Evolutionary conservation across 2,329 filamentous ascomycete genomes (phyloP), one percentile per base, ranked within the genome.

Genomic region (Colletotrichum sp.): DNA sequence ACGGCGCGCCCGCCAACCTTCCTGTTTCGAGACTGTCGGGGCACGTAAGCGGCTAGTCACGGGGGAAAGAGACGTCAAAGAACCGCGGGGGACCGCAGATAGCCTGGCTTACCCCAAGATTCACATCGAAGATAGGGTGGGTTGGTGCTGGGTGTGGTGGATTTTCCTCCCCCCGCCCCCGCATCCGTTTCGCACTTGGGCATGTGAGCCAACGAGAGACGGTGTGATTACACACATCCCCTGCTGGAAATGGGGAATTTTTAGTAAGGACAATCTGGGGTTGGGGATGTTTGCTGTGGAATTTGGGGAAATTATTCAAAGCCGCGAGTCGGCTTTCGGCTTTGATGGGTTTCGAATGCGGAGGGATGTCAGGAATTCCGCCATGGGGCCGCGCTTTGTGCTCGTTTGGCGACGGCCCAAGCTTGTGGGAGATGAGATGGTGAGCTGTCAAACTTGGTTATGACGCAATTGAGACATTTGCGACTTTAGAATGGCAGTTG

Each of bases 191-290:
- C 67, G 67, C 34, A 71, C 29, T n/a, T 47, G 38, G 29, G 27
- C 71, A 71, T 66, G 71, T 57, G 71, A 71, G 62, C 71, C 71
- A 71, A 73, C 71, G 55, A 34, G 62, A 71, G 62, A 33, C 71
- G 34, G n/a, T 18, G 5, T 57, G 34, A 71, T 71, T 62, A 73
- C 62, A 62, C 55, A 66, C 47, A 16, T 13, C 24, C 54, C 15
- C 51, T 27, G 21, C 54, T n/a, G 63, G 7, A 16, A 18, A 55
- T 47, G 7, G 24, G 16, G 62, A n/a, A 33, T 6, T 51, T 51
- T 27, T 36, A 66, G 12, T 27, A 54, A 66, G 2, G 5, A 34
- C 15, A 61, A 34, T 13, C 55, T 18, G 15, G 55, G 55, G 31
- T 72, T 47, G 31, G 16, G n/a, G 33, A 15, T 7, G 5, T 43